Base-by-base conservation (phyloP, 1,139 yeast genomes). In the Candida tetrigidarum region DNA sequence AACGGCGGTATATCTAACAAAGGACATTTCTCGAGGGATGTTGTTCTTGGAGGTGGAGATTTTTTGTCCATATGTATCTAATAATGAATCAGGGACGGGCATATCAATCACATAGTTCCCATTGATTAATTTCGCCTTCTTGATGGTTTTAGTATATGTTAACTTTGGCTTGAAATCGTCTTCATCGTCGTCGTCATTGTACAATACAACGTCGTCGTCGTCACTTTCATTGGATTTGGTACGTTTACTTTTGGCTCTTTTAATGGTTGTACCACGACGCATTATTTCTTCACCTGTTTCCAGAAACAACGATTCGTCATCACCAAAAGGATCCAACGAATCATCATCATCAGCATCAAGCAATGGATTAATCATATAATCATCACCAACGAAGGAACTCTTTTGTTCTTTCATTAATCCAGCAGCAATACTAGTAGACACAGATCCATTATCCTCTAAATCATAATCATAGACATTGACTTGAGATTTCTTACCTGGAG, bases 61-160 rank as follows among this genome's bases (percentile, higher is more conserved):
- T 59, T 57, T 71, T 58, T 74, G 67, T 49, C 78, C 69, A 57
- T 80, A 81, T 42, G 81, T 81, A 43, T 72, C 74, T 34, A 84
- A 66, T 37, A 86, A 71, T 33, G 81, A 72, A 43, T 75, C 69
- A 2, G 91, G 84, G 3, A 84, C 88, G 2, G 93, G 95, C 53
- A 92, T 87, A 63, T 86, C 96, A 37, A 86, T 76, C 8, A 87
- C 87, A 56, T 86, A 77, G 58, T 86, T 86, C 27, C 95, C 95
- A 48, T 81, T 71, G 53, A 83, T 84, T 58, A 86, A 67, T 49
- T 71, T 70, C 29, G 83, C 84, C 50, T 71, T 70, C 54, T 72
- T 78, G 56, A 75, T 69, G 38, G 81, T 79, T 47, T 71, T 71
- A 26, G 77, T 70, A 52, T 74, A 74, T 50, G 69, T 69, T 45